Conservation (phyloP, 352 stramenopile genomes). For the Globisporangium rhizosaccharum region DNA sequence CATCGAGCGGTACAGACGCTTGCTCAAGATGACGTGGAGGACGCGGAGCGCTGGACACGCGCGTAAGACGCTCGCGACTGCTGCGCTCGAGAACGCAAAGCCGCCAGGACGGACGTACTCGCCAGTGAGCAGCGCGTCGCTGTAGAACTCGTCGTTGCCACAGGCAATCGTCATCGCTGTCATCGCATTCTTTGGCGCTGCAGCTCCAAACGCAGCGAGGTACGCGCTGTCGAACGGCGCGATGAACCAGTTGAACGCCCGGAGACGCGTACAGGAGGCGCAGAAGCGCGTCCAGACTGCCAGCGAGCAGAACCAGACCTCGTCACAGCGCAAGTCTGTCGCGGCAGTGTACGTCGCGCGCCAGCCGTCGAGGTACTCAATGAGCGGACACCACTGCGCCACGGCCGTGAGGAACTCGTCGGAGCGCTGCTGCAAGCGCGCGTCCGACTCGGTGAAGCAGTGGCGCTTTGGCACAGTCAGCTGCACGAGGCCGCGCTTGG, state of each 20-base stretch:
- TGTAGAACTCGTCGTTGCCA: conserved; percentile 8
- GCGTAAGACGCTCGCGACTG: background rate
- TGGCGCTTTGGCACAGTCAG: conserved; percentile 21
- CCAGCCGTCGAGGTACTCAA: conserved; percentile 24
- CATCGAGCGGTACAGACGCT: background rate
- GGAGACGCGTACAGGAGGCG: background rate
- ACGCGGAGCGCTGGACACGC: conserved; percentile 13
- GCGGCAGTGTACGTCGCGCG: conserved; percentile 11
- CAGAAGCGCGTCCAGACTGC: conserved; percentile 3
- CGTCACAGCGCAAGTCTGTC: conserved; percentile 13
- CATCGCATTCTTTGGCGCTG: background rate
- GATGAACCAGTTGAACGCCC: conserved; percentile 15
- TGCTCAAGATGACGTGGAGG: conserved; percentile 12
- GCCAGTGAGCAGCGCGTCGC: conserved; percentile 1
- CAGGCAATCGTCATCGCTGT: conserved; percentile 8
- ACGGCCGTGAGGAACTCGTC: conserved; percentile 16
- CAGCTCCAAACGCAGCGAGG: background rate
- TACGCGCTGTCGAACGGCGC: conserved; percentile 6
- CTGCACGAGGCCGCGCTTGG: conserved; percentile 14
- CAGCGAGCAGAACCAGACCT: conserved; percentile 12
- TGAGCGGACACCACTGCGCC: conserved; percentile 11
- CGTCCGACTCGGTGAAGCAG: conserved; percentile 1
- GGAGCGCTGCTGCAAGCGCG: background rate
- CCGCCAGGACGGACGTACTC: conserved; percentile 1
- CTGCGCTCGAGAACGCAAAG: conserved; percentile 2